Evolutionary conservation across 495 filamentous ascomycete genomes (phyloP).

Genomic region (Penicilliopsis zonata): DNA sequence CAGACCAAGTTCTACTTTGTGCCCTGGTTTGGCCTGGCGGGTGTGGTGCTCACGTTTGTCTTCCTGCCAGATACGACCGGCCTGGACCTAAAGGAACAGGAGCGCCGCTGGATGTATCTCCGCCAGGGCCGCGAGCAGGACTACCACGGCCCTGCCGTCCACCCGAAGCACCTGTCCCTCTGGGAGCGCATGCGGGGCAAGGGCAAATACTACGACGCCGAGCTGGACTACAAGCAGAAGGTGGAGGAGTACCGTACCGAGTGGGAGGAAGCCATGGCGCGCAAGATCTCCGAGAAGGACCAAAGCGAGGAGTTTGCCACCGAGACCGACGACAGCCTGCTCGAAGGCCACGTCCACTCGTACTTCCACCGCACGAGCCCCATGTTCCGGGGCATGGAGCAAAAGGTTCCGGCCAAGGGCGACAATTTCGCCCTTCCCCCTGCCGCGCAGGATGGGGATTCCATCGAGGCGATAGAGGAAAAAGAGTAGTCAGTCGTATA

Average conservation of each 20-base stretch:
- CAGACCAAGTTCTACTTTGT: conserved; percentile 75
- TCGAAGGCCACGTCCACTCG: conserved; percentile 32
- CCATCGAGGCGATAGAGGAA: not conserved
- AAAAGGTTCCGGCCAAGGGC: conserved; percentile 16
- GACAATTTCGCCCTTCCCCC: conserved; percentile 30
- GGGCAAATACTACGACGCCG: conserved; percentile 67
- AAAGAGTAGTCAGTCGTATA: no score
- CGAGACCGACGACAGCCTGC: conserved; percentile 29
- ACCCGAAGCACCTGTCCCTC: conserved; percentile 70
- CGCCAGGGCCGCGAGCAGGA: conserved; percentile 59
- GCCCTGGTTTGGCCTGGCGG: conserved; percentile 80
- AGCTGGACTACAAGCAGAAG: conserved; percentile 65
- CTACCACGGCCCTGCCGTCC: conserved; percentile 81
- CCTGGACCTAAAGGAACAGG: conserved; percentile 87
- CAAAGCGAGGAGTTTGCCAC: conserved; percentile 13
- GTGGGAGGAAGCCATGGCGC: conserved; percentile 45
- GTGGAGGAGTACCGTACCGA: conserved; percentile 65
- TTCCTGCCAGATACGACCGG: conserved; percentile 91
- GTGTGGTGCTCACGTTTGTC: conserved; percentile 61
- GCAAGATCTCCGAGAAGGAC: conserved; percentile 36
- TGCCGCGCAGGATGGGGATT: conserved; percentile 16
- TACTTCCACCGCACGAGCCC: conserved; percentile 40
- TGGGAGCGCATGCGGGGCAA: conserved; percentile 65
- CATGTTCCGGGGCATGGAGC: conserved; percentile 37
- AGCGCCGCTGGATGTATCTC: conserved; percentile 75